Conservation (phyloP, 1,284 basidiomycete species). For the Ceratobasidium sp. region DNA sequence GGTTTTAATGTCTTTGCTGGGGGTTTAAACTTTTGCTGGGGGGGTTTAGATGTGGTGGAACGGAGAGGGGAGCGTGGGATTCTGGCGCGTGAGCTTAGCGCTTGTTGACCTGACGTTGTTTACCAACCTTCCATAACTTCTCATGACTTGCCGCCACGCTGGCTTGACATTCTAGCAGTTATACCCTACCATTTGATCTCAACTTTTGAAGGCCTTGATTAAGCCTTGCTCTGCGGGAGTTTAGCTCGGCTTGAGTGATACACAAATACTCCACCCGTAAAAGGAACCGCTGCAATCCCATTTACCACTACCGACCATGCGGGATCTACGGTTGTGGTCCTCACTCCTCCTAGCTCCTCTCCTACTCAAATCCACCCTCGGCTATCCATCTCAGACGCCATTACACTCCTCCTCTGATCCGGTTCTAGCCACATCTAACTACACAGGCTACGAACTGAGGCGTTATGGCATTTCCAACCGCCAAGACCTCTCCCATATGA, state of each 20-base stretch:
- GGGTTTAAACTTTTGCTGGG: too few relatives aligned
- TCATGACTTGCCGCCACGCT: background rate
- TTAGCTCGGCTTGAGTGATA: too few relatives aligned
- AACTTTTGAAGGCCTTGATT: background rate
- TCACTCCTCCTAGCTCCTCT: constrained; percentile 18
- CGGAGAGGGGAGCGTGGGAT: too few relatives aligned
- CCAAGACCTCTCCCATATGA: constrained; percentile 32
- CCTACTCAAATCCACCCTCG: background rate
- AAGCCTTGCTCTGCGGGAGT: background rate
- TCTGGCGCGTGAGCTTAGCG: background rate
- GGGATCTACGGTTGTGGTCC: constrained; percentile 2
- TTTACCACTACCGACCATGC: background rate
- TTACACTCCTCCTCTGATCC: background rate
- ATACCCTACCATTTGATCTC: background rate
- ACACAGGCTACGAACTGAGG: constrained; percentile 35
- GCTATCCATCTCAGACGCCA: constrained; percentile 1
- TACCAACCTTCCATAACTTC: constrained; percentile 3
- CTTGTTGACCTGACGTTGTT: background rate
- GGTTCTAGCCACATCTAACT: background rate
- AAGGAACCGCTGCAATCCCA: background rate
- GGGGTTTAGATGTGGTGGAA: too few relatives aligned
- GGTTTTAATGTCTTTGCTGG: too few relatives aligned
- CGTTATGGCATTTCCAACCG: constrained; percentile 34
- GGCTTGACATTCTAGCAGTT: background rate
- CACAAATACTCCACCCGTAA: too few relatives aligned